phyloP scores from a whole-genome alignment of 1,139 yeast species.

The Taphrina communis region DNA sequence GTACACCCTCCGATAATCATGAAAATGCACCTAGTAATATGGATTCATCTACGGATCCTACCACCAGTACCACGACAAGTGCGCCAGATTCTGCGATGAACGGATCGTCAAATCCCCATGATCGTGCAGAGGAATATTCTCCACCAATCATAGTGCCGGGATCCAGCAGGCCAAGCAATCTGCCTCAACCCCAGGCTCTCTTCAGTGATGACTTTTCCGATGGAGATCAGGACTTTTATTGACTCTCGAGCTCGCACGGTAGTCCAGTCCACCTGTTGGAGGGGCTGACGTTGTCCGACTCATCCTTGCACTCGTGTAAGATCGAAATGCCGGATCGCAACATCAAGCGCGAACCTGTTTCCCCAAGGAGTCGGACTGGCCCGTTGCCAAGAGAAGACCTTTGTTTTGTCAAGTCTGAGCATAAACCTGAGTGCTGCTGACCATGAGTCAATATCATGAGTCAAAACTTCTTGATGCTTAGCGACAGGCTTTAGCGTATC shows the following conservation, averaged over 20 bases:
- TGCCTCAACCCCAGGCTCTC: conserved; percentile 5
- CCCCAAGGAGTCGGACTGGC: background rate
- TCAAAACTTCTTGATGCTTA: background rate
- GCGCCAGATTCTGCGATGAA: background rate
- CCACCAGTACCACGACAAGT: background rate
- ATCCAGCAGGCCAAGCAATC: background rate
- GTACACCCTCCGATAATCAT: background rate
- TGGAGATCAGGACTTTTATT: conserved; percentile 16
- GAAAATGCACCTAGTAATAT: background rate
- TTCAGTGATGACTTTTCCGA: conserved; percentile 28
- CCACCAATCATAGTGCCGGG: conserved; percentile 16
- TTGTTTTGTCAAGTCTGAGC: background rate
- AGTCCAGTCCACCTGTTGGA: background rate
- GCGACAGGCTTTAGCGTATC: conserved; percentile 16
- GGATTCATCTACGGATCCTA: background rate
- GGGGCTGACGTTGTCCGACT: background rate
- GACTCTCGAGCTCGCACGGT: background rate
- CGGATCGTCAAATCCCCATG: background rate
- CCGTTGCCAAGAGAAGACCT: background rate
- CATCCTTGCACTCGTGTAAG: background rate
- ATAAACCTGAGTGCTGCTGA: background rate
- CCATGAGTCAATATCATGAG: background rate
- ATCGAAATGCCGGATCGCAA: background rate
- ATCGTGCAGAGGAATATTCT: background rate
- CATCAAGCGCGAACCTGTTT: background rate